Conservation (phyloP, 75 land plant species). For the Pinus tabuliformis region DNA sequence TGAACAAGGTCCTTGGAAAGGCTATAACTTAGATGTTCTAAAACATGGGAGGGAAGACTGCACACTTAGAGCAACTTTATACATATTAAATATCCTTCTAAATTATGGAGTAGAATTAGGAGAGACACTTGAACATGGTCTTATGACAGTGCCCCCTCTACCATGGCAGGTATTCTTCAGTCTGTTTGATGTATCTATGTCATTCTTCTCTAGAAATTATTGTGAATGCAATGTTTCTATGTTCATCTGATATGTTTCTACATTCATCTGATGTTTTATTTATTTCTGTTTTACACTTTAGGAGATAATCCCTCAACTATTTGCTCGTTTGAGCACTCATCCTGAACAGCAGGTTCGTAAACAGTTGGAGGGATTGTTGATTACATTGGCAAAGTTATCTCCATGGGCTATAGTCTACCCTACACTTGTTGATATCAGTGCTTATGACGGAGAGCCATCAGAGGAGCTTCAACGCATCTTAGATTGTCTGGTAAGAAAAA, state of each 20-base stretch:
- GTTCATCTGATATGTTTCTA: not conserved
- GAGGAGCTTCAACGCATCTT: slow-evolving; percentile 84
- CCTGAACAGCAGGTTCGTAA: slow-evolving; percentile 78
- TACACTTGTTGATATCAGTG: slow-evolving; percentile 81
- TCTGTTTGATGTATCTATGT: not conserved
- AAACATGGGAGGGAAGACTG: slow-evolving; percentile 45
- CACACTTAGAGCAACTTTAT: slow-evolving; percentile 70
- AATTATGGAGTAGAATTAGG: slow-evolving; percentile 93
- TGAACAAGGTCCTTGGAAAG: slow-evolving; percentile 5
- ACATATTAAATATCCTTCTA: slow-evolving; percentile 73
- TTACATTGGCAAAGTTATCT: slow-evolving; percentile 76
- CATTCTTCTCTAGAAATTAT: not conserved
- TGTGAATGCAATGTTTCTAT: not conserved
- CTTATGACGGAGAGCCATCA: slow-evolving; percentile 65
- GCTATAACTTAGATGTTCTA: slow-evolving; percentile 10
- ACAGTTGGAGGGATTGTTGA: slow-evolving; percentile 70
- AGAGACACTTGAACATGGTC: slow-evolving; percentile 67
- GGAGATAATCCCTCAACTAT: slow-evolving; percentile 92
- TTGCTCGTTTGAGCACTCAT: slow-evolving; percentile 93
- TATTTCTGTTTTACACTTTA: slow-evolving; percentile 21
- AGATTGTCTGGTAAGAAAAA: slow-evolving; percentile 72
- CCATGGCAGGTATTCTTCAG: slow-evolving; percentile 87
- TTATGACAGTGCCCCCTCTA: slow-evolving; percentile 59
- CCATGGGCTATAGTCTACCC: slow-evolving; percentile 99
- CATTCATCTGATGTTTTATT: not conserved